phyloP scores from a whole-genome alignment of 2,329 filamentous ascomycete genomes.

The Mollisia scopiformis region DNA sequence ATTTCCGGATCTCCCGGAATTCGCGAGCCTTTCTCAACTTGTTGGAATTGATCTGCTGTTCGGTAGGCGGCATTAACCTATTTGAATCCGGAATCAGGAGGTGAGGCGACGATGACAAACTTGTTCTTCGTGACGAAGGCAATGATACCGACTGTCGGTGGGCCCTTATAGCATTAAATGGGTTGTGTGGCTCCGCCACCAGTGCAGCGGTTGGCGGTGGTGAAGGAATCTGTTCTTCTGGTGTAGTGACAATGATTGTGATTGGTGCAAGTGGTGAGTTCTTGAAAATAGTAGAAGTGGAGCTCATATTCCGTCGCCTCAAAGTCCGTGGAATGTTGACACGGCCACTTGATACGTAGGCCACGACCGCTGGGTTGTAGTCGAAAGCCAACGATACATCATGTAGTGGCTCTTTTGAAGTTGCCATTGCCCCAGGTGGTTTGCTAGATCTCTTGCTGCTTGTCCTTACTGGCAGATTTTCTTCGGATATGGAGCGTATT shows the following conservation, averaged over 20 bases:
- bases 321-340: neutral
- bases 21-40: slow-evolving; percentile 24
- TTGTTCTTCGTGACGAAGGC: neutral
- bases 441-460: neutral
- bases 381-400: slow-evolving; percentile 10
- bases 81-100: slow-evolving; percentile 12
- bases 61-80: slow-evolving; percentile 27
- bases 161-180: neutral
- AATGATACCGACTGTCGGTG: neutral
- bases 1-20: slow-evolving; percentile 26
- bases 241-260: slow-evolving; percentile 31
- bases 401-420: neutral
- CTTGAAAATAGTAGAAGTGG: slow-evolving; percentile 14
- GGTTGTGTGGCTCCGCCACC: neutral
- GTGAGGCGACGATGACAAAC: neutral
- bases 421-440: neutral
- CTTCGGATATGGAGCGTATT: neutral
- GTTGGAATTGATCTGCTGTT: slow-evolving; percentile 9
- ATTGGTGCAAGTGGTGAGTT: slow-evolving; percentile 17
- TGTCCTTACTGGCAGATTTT: neutral
- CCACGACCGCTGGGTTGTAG: slow-evolving; percentile 18
- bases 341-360: slow-evolving; percentile 8
- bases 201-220: neutral
- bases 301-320: neutral
- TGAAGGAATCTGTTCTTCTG: slow-evolving; percentile 11